These are phyloP conservation scores for Neurospora africana DNA, from an alignment of 495 filamentous ascomycete genomes.

Conservation along the genomic window DNA sequence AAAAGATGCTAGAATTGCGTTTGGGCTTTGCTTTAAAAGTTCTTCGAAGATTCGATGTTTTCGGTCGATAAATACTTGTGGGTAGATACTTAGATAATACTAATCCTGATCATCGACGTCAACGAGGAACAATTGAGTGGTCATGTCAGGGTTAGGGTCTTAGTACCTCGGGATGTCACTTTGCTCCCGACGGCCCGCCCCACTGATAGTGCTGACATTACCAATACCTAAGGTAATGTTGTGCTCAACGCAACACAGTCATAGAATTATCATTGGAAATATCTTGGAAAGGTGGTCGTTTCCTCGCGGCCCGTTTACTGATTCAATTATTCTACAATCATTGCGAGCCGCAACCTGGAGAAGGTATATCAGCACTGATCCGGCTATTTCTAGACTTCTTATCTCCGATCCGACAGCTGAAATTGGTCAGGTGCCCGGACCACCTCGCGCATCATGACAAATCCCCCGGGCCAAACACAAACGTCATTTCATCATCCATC, in stretches of 20 bases:
- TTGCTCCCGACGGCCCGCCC: not conserved
- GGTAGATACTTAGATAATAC: not conserved
- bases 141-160: not conserved
- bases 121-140: not conserved
- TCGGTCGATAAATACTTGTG: not conserved
- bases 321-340: not conserved
- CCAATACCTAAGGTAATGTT: not conserved
- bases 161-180: not conserved
- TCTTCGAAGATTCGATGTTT: not conserved
- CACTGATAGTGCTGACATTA: not conserved
- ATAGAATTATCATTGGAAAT: not conserved
- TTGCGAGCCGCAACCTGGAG: not conserved
- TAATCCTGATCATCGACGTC: not conserved
- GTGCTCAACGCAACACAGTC: not conserved
- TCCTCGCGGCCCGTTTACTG: not conserved
- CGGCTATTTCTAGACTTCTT: not conserved
- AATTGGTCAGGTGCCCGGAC: not conserved
- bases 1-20: not conserved
- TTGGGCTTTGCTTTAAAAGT: not conserved
- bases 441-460: not conserved
- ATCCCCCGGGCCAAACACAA: not conserved
- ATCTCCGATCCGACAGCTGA: not conserved
- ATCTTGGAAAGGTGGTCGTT: not conserved
- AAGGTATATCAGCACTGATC: not conserved
- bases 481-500: not conserved